Evolutionary conservation across 495 filamentous ascomycete species (phyloP).

Genomic region (Tuber brumale): DNA sequence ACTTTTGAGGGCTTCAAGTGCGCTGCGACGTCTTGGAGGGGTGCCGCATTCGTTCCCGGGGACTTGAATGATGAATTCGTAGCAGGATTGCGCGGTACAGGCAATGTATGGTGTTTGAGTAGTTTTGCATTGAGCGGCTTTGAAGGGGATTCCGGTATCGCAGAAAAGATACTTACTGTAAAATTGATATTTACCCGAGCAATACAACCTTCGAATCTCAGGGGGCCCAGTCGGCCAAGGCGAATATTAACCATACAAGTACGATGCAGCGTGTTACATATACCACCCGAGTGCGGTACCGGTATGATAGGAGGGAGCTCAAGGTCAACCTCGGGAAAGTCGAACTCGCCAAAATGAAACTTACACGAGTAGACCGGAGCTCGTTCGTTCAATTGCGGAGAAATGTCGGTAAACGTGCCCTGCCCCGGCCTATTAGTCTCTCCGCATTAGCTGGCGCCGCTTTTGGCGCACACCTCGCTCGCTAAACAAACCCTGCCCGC

Average conservation of each 20-base stretch:
- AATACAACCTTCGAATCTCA: neutral
- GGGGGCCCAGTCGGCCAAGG: neutral
- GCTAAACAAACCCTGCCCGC: neutral
- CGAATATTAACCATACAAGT: neutral
- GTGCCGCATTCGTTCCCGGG: neutral
- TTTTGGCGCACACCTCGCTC: constrained; percentile 2
- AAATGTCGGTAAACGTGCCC: neutral
- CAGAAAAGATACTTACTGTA: neutral
- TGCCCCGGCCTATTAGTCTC: neutral
- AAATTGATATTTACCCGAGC: neutral
- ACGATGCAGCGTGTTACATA: too few relatives aligned
- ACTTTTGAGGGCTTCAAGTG: neutral
- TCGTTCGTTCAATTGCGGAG: neutral
- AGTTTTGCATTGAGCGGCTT: neutral
- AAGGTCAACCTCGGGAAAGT: neutral
- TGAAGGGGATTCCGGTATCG: neutral
- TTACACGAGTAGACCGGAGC: neutral
- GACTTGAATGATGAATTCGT: neutral
- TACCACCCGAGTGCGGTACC: neutral
- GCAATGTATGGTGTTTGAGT: neutral
- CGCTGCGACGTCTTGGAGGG: neutral
- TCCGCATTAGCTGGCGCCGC: neutral
- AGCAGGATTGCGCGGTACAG: neutral
- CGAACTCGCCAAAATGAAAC: neutral
- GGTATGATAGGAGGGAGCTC: neutral